These are phyloP conservation scores for Acanthamoeba healyi DNA, from an alignment of 208 protist genomes.

Conservation along the genomic window DNA sequence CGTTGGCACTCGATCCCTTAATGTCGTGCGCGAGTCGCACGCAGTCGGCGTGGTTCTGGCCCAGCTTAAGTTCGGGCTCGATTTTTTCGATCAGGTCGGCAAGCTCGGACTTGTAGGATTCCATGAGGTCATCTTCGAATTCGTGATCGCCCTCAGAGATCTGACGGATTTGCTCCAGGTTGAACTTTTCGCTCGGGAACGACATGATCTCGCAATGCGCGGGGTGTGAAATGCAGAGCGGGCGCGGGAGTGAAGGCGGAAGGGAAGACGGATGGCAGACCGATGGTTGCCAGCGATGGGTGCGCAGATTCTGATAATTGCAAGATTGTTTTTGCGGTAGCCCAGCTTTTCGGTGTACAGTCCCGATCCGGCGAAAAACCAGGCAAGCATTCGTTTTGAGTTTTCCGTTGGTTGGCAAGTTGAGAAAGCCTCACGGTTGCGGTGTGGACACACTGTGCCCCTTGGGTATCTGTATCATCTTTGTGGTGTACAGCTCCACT, in stretches of 20 bases:
- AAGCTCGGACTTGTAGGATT: conserved; percentile 57
- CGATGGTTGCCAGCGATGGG: no score
- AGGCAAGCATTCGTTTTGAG: no score
- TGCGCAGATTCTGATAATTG: no score
- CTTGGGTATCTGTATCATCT: no score
- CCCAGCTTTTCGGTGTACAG: no score
- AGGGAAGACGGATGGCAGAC: background rate
- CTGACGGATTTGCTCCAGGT: conserved; percentile 58
- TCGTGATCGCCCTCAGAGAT: conserved; percentile 62
- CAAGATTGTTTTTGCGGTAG: no score
- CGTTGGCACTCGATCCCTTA: conserved; percentile 61
- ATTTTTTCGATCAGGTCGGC: background rate
- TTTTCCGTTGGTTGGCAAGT: no score
- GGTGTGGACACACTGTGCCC: no score
- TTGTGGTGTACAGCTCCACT: no score
- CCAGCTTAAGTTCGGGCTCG: background rate
- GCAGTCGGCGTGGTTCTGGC: background rate
- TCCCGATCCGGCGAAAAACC: no score
- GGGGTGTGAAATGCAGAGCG: no score
- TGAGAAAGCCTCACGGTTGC: no score
- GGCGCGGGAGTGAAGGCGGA: background rate
- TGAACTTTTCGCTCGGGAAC: conserved; percentile 43
- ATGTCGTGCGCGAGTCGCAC: conserved; percentile 70
- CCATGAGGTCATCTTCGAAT: conserved; percentile 68
- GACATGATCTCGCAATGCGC: background rate